Conservation (phyloP, 208 protist genomes). For the Wallacemonas sp. region DNA sequence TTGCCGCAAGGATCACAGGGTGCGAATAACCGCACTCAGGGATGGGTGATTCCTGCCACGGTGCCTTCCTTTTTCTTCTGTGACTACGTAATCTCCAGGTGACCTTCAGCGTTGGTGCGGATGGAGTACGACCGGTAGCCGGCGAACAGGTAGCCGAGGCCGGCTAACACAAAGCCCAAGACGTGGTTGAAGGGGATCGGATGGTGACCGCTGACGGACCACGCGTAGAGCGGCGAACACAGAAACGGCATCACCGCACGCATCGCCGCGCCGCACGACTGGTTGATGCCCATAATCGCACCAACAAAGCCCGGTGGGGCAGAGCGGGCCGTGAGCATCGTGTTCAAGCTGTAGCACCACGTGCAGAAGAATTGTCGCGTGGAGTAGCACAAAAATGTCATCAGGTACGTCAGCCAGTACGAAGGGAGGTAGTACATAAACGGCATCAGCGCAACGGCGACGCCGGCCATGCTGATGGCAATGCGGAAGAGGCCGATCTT, state of each 20-base stretch:
- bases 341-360: constrained; percentile 67
- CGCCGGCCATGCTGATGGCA: constrained; percentile 18
- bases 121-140: constrained; percentile 13
- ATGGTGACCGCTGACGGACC: constrained; percentile 45
- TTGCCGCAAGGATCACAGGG: too few relatives aligned
- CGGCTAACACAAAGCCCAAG: constrained; percentile 50
- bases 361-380: constrained; percentile 41
- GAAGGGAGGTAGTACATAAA: constrained; percentile 19
- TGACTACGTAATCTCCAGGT: background rate
- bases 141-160: constrained; percentile 8
- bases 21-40: too few relatives aligned
- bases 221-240: constrained; percentile 48
- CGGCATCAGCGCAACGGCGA: constrained; percentile 20
- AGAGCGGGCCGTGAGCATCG: constrained; percentile 53
- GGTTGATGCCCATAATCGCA: constrained; percentile 67
- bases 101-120: constrained; percentile 12
- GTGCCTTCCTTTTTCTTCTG: background rate
- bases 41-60: background rate
- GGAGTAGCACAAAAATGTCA: constrained; percentile 33
- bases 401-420: constrained; percentile 10
- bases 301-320: constrained; percentile 43
- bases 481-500: constrained; percentile 57
- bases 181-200: constrained; percentile 52
- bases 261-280: constrained; percentile 50
- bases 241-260: constrained; percentile 45